Conservation (phyloP, 2,329 filamentous ascomycete genomes). For the Diaporthe sp. region DNA sequence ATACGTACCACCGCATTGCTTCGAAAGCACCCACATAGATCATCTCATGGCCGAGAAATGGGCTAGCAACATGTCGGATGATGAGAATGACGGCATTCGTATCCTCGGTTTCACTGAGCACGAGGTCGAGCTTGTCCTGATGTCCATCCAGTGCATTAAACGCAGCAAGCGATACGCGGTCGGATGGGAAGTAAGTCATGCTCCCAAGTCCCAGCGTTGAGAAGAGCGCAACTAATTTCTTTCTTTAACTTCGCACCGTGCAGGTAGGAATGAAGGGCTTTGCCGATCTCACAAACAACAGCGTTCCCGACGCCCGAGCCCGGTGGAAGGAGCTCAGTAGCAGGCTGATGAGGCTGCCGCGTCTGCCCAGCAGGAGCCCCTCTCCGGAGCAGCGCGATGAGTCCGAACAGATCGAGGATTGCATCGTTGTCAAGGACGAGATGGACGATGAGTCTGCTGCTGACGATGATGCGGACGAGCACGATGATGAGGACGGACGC, state of each 20-base stretch:
- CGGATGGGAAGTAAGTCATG: constrained; percentile 7
- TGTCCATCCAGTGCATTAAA: constrained; percentile 18
- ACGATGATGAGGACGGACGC: not conserved
- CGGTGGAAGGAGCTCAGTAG: not conserved
- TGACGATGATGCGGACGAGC: not conserved
- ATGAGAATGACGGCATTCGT: not conserved
- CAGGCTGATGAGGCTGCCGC: not conserved
- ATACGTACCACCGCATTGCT: too few species aligned
- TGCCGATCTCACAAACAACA: not conserved
- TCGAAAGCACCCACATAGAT: not conserved
- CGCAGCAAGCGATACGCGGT: not conserved
- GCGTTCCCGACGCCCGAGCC: not conserved
- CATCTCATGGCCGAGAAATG: not conserved
- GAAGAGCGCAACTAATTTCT: not conserved
- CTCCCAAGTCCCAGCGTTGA: not conserved
- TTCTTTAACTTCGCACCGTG: too few species aligned
- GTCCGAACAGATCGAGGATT: not conserved
- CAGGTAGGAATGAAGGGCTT: not conserved
- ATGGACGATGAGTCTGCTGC: too few species aligned
- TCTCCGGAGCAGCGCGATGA: not conserved
- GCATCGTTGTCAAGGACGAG: not conserved
- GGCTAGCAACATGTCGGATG: not conserved
- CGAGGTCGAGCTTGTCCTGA: not conserved
- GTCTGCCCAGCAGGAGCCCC: not conserved
- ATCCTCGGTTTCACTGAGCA: constrained; percentile 1